phyloP scores from a whole-genome alignment of 805 yeast genomes.

The Schwanniomyces vanrijiae region DNA sequence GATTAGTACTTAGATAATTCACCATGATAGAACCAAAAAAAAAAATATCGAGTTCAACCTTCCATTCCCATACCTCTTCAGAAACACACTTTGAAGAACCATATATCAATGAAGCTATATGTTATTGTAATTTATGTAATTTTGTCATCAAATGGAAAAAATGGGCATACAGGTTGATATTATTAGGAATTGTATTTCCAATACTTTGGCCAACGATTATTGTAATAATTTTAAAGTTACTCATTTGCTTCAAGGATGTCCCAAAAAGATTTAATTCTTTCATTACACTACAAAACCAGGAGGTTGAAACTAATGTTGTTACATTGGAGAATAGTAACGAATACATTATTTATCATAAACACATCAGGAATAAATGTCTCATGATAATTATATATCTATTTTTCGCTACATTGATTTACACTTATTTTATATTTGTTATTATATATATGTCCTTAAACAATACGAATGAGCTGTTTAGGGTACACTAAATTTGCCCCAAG shows the following conservation, averaged over 20 bases:
- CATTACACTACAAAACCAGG: conserved; percentile 4
- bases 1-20: too few species aligned
- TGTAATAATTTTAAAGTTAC: conserved; percentile 4
- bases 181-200: conserved; percentile 19
- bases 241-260: conserved; percentile 3
- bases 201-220: conserved; percentile 17
- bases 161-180: conserved; percentile 5
- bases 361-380: conserved; percentile 4
- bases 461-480: background rate
- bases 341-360: conserved; percentile 6
- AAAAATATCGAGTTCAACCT: too few species aligned
- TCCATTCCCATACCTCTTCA: too few species aligned
- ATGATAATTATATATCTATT: conserved; percentile 7
- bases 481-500: too few species aligned
- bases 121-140: conserved; percentile 7
- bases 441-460: background rate
- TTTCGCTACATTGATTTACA: conserved; percentile 8
- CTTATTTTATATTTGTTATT: conserved; percentile 3
- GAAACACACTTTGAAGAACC: too few species aligned
- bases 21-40: too few species aligned
- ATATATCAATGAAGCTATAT: conserved; percentile 1
- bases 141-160: background rate
- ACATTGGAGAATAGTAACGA: background rate
- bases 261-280: conserved; percentile 10
- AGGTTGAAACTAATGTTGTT: background rate